Evolutionary conservation across 176 grass and related monocot genomes (phyloP).

Genomic region (Bonia amplexicaulis): DNA sequence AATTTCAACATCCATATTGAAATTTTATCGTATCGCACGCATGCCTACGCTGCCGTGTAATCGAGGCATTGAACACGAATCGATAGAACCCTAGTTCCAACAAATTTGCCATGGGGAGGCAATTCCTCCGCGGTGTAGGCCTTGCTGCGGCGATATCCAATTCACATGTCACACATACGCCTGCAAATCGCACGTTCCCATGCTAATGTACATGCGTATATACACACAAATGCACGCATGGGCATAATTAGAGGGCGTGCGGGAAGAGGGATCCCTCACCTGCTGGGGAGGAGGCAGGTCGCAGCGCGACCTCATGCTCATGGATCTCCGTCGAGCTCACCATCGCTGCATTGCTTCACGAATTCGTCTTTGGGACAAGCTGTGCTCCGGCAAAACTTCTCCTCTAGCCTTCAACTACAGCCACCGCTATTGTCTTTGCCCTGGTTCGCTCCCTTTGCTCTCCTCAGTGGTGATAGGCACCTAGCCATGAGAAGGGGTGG

Average conservation of each 20-base stretch:
- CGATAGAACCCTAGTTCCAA: slow-evolving; percentile 31
- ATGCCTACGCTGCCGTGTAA: neutral
- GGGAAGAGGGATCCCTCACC: slow-evolving; percentile 38
- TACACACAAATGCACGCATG: neutral
- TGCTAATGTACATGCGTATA: neutral
- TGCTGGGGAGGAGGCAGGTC: slow-evolving; percentile 71
- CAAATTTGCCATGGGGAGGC: slow-evolving; percentile 12
- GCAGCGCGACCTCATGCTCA: slow-evolving; percentile 72
- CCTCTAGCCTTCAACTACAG: no score
- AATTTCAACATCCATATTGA: neutral
- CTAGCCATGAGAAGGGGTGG: no score
- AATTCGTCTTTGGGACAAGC: neutral
- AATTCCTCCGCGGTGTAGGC: neutral
- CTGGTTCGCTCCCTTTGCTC: no score
- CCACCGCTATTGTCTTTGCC: no score
- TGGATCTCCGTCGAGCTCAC: slow-evolving; percentile 25
- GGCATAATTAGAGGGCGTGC: neutral
- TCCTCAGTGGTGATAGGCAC: no score
- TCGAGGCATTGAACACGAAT: neutral
- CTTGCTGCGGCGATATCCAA: slow-evolving; percentile 18
- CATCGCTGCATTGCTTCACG: slow-evolving; percentile 4
- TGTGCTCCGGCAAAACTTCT: neutral
- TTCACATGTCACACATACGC: neutral
- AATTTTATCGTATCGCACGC: neutral
- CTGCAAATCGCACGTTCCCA: neutral